Base-by-base conservation (phyloP, 768 basidiomycete species). In the Hydnum rufescens region DNA sequence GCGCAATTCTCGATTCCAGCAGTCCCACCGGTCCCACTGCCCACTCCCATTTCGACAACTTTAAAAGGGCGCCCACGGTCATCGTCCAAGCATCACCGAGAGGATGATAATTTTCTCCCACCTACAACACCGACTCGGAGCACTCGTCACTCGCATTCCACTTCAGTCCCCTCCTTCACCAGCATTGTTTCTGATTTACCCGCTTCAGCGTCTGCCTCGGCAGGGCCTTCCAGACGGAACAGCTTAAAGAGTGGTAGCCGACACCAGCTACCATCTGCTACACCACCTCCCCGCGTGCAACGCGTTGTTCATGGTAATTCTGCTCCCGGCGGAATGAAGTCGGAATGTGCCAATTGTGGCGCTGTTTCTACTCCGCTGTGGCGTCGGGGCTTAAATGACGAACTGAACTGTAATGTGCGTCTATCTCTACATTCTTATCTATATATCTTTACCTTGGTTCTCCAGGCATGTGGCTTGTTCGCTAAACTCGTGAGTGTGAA, bases 351-450 rank as follows among this genome's bases (percentile, higher is more conserved):
- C 4, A 88, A 87, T 64, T 88, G 85, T 59, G 86, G 85, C 22
- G 85, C 85, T 3, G 88, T 84, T 0, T 84, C 86, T 57, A 88
- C 86, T 0, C 85, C 86, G 4, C 73, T 89, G 26, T 89, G 86
- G 85, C 71, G 86, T 18, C 73, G 85, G 2, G 86, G 85, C 0
- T 64, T 89, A 58, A 88, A 87, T 56, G 86, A 89, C 57, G 85
- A 89, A 66, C 64, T 89, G 53, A 89, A 89, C 59, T 88, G 86
- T 62, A 88, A 89, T 58, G 85, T 47, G 25, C 13, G 44, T 8
- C 44, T 13, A 16, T 16, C 1, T 16, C 44, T 16, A 13, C 44
- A 16, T 47, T 16, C 44, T 47, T 47, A 16, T 28, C 26, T 47
- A 16, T 25, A 13, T 16, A 16, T 47, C 23, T 16, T 28, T 25